A percentile compares a stretch with the other conserved stretches of the same genome.
These are phyloP conservation scores for Orbilia blumenaviensis DNA, from an alignment of 2,329 filamentous ascomycete species.

Conservation along the genomic window DNA sequence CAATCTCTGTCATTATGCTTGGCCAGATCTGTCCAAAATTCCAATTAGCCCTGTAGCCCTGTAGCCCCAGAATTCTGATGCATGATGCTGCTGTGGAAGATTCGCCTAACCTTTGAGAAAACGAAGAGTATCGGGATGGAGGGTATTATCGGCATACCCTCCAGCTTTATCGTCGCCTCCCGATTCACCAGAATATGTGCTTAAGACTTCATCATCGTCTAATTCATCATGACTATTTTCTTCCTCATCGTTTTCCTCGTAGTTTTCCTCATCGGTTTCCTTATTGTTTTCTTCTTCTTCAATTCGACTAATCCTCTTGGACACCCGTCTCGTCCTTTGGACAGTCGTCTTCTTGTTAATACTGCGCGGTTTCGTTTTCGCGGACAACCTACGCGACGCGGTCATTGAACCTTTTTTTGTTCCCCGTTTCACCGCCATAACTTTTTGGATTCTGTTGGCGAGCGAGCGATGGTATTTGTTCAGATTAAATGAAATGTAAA, in stretches of 20 bases:
- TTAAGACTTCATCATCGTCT: background rate
- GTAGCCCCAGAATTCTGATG: too few relatives aligned
- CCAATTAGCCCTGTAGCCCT: background rate
- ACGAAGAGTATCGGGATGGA: slow-evolving; percentile 69
- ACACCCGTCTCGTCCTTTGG: background rate
- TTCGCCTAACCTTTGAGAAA: slow-evolving; percentile 63
- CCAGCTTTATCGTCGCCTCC: slow-evolving; percentile 4
- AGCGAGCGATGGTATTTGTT: too few relatives aligned
- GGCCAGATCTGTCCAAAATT: slow-evolving; percentile 64
- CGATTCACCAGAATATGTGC: background rate
- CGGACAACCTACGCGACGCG: background rate
- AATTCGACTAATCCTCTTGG: background rate
- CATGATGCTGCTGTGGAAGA: background rate
- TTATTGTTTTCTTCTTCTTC: too few relatives aligned
- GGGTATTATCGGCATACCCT: slow-evolving; percentile 65
- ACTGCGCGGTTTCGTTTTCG: background rate
- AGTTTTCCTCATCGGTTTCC: background rate
- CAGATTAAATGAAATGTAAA: too few relatives aligned
- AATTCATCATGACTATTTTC: slow-evolving; percentile 4
- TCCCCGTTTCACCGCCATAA: slow-evolving; percentile 2
- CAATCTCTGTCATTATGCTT: slow-evolving; percentile 69
- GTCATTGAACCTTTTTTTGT: background rate
- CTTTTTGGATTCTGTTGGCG: too few relatives aligned
- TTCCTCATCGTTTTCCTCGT: background rate
- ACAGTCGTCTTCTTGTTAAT: background rate